Evolutionary conservation across 371 early-diverging fungal species (phyloP).

Genomic region (Smittium culicis): DNA sequence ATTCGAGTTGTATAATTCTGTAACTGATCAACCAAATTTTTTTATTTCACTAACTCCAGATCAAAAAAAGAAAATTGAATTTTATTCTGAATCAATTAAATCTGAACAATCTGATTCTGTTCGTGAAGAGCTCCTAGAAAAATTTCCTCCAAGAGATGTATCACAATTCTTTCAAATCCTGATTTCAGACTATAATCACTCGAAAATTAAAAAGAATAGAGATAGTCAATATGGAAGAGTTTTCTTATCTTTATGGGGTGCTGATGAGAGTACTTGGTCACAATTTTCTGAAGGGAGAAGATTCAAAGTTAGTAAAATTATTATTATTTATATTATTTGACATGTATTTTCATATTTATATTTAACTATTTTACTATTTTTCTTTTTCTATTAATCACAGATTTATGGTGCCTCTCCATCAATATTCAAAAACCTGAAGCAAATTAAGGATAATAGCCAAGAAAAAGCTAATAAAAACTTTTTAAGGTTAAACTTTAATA

Average conservation of each 20-base stretch:
- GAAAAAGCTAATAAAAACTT: neutral
- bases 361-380: neutral
- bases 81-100: neutral
- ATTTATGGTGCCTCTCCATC: neutral
- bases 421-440: neutral
- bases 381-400: neutral
- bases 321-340: neutral
- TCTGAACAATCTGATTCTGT: neutral
- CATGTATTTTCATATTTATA: neutral
- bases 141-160: slow-evolving; percentile 3
- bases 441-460: neutral
- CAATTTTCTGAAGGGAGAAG: slow-evolving; percentile 5
- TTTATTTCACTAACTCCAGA: neutral
- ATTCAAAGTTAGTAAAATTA: neutral
- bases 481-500: neutral
- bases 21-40: neutral
- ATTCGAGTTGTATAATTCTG: neutral
- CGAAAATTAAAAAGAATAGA: neutral
- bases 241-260: neutral
- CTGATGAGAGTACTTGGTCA: neutral
- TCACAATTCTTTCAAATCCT: neutral
- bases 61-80: neutral
- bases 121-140: neutral
- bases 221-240: neutral
- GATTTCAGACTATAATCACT: neutral